phyloP scores from a whole-genome alignment of 371 early-diverging fungal genomes.

The Zancudomyces culisetae region DNA sequence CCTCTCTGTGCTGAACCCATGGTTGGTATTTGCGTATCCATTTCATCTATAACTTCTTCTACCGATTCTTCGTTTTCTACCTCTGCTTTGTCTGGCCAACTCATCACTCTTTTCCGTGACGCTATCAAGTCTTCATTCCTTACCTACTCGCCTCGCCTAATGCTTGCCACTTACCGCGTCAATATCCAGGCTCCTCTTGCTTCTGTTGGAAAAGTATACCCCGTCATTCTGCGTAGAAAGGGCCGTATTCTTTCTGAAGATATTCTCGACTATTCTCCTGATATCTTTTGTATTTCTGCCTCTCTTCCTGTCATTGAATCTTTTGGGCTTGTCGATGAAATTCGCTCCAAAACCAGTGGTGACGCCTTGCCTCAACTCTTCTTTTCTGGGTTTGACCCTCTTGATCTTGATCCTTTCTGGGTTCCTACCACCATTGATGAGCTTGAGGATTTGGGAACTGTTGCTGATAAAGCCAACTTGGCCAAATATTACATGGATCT shows the following conservation, averaged over 20 bases:
- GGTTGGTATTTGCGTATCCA: slow-evolving; percentile 66
- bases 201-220: slow-evolving; percentile 88
- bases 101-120: slow-evolving; percentile 72
- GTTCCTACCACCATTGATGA: slow-evolving; percentile 92
- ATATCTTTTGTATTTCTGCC: slow-evolving; percentile 82
- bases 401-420: slow-evolving; percentile 95
- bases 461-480: slow-evolving; percentile 88
- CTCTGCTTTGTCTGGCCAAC: slow-evolving; percentile 41
- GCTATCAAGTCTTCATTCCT: slow-evolving; percentile 67
- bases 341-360: slow-evolving; percentile 83
- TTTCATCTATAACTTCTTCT: slow-evolving; percentile 37
- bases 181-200: slow-evolving; percentile 90
- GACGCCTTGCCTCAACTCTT: slow-evolving; percentile 88
- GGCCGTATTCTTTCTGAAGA: slow-evolving; percentile 78
- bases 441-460: slow-evolving; percentile 90
- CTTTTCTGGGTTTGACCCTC: slow-evolving; percentile 74
- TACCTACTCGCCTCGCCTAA: slow-evolving; percentile 81
- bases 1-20: slow-evolving; percentile 91
- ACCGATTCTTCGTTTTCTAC: not conserved
- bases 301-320: slow-evolving; percentile 93
- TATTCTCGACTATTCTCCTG: slow-evolving; percentile 84
- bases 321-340: slow-evolving; percentile 97
- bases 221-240: slow-evolving; percentile 65
- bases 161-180: slow-evolving; percentile 87
- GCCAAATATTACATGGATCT: slow-evolving; percentile 86